phyloP scores from a whole-genome alignment of 2,329 filamentous ascomycete genomes.

The Pseudogymnoascus sp. region DNA sequence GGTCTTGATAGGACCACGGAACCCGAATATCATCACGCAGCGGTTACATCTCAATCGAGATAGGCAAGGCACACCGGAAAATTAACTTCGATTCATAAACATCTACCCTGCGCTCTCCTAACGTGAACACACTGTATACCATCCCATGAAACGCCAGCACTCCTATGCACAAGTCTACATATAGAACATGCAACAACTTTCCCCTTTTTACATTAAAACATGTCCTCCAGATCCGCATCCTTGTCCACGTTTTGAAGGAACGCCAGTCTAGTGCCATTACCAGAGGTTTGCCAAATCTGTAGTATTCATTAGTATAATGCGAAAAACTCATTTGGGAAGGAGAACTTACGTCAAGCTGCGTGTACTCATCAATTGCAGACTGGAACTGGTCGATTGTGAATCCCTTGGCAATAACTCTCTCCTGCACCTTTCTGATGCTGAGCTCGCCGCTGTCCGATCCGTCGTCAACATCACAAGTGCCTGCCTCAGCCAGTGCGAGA shows the following conservation, averaged over 20 bases:
- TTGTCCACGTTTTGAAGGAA: conserved; percentile 43
- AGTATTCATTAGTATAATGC: conserved; percentile 31
- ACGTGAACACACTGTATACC: neutral
- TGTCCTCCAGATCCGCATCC: neutral
- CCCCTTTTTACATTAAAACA: conserved; percentile 2
- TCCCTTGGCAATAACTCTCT: conserved; percentile 88
- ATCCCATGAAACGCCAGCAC: conserved; percentile 3
- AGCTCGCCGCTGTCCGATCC: conserved; percentile 61
- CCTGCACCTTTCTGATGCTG: conserved; percentile 79
- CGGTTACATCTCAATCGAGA: neutral
- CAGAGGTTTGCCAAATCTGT: conserved; percentile 71
- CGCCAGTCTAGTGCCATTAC: conserved; percentile 60
- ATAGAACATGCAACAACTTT: neutral
- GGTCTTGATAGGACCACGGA: neutral
- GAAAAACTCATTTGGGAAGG: neutral
- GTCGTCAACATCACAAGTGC: conserved; percentile 43
- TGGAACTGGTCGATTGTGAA: conserved; percentile 93
- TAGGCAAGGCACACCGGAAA: neutral
- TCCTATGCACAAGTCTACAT: conserved; percentile 5
- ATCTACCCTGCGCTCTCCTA: conserved; percentile 3
- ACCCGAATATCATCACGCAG: neutral
- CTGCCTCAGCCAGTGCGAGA: conserved; percentile 75
- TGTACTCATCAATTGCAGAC: conserved; percentile 81
- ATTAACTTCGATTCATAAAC: neutral
- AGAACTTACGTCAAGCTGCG: conserved; percentile 70